Base-by-base conservation (phyloP, 177 flowering plant genomes). In the Vitis hybrid region DNA sequence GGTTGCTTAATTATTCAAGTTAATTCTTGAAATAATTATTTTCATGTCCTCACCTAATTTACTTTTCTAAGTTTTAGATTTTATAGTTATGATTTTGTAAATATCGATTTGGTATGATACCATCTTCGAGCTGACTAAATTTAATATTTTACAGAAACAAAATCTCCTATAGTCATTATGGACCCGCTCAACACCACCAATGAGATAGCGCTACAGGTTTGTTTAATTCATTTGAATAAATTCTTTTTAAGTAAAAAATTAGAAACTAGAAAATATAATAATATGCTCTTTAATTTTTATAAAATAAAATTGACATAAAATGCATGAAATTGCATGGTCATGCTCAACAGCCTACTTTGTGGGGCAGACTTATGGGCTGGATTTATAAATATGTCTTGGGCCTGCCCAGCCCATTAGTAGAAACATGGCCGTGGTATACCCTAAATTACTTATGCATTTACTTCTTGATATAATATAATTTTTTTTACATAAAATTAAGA, bases 151-250 rank as follows among this genome's bases (percentile, higher is more conserved):
- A 59, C 73, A 78, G 81, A 75, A 58, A 51, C 28, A 24, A 51
- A 56, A 49, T 67, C 18, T 66, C 12, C 71, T 67, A 80, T 70
- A 72, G 80, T 74, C 11, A 58, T 75, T 54, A 52, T 64, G 75
- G 80, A 69, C 58, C 64, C 68, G 1, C 33, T 38, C 53, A 64
- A 59, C 59, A 9, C 44, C 47, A 11, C 62, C 66, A 50, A 60
- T 38, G 69, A 73, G 15, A 52, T 53, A 54, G 56, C 71, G 10
- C 22, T 70, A 49, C 77, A 75, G 79, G 81, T 79, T 58, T 38
- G 60, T n/a, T 56, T 4, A 28, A 13, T 4, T 24, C 10, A 49
- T 5, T 24, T 47, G 2, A 2, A 11, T 49, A 20, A 14, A 8
- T 44, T 18, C 19, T 53, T 15, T 24, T 24, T 9, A 14, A 54